Evolutionary conservation across 352 stramenopile species (phyloP).

Genomic region (Peronospora belbahrii): DNA sequence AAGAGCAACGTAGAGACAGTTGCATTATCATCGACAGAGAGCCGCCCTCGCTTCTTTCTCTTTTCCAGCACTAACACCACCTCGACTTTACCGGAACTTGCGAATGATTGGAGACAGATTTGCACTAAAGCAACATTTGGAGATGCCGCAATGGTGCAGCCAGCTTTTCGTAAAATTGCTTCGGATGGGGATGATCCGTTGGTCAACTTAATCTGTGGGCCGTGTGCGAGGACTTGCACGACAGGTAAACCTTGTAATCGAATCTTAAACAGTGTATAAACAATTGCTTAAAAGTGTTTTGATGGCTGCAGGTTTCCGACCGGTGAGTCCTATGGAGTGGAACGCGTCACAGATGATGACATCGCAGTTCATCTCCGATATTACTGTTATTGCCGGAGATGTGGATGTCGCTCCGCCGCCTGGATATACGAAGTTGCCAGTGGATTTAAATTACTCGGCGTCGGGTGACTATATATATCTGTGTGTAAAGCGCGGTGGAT

Average conservation of each 20-base stretch:
- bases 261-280: too few species aligned
- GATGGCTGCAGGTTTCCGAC: slow-evolving; percentile 27
- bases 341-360: slow-evolving; percentile 16
- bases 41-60: slow-evolving; percentile 36
- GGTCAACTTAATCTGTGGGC: slow-evolving; percentile 39
- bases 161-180: slow-evolving; percentile 30
- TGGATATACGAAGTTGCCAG: slow-evolving; percentile 47
- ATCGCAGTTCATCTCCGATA: slow-evolving; percentile 56
- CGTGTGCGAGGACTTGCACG: slow-evolving; percentile 58
- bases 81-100: slow-evolving; percentile 6
- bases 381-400: slow-evolving; percentile 49
- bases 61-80: slow-evolving; percentile 11
- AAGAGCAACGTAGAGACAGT: slow-evolving; percentile 15
- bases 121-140: slow-evolving; percentile 59
- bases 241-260: slow-evolving; percentile 32
- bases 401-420: slow-evolving; percentile 37
- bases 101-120: slow-evolving; percentile 48
- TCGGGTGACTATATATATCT: slow-evolving; percentile 66
- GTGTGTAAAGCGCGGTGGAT: slow-evolving; percentile 50
- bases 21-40: neutral
- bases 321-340: slow-evolving; percentile 45
- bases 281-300: slow-evolving; percentile 3
- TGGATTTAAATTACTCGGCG: slow-evolving; percentile 53
- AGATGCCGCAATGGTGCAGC: slow-evolving; percentile 38
- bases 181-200: neutral